Evolutionary conservation across 345 rosid genomes (phyloP).

Genomic region (Xanthoceras sorbifolium): DNA sequence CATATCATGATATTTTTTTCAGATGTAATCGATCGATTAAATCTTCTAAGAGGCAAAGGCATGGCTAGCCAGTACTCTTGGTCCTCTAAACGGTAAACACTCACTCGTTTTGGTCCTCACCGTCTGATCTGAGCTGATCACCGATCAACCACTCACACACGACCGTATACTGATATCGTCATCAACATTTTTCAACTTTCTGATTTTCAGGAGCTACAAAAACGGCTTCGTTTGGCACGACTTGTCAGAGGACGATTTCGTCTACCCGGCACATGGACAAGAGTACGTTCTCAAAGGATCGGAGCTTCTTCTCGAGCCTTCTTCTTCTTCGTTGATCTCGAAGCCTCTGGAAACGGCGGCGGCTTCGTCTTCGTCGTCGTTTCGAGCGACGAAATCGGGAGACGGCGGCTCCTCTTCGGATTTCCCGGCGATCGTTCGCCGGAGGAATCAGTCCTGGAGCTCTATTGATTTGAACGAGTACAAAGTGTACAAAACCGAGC

Average conservation of each 20-base stretch:
- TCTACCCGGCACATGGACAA: constrained; percentile 78
- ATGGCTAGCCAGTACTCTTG: constrained; percentile 90
- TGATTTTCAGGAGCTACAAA: constrained; percentile 71
- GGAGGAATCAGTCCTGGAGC: constrained; percentile 87
- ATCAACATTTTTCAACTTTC: background rate
- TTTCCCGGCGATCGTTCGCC: constrained; percentile 44
- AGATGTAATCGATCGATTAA: constrained; percentile 84
- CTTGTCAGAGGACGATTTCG: constrained; percentile 70
- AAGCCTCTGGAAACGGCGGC: constrained; percentile 45
- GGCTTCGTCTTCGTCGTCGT: constrained; percentile 55
- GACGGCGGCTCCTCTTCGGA: constrained; percentile 32
- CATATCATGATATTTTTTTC: constrained; percentile 28
- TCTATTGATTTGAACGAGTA: constrained; percentile 76
- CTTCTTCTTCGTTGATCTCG: constrained; percentile 38
- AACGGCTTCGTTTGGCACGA: constrained; percentile 98
- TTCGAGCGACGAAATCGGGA: constrained; percentile 40
- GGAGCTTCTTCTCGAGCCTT: constrained; percentile 62
- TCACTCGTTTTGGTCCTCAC: background rate
- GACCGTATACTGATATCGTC: background rate
- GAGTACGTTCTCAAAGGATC: constrained; percentile 97
- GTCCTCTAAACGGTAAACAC: constrained; percentile 86
- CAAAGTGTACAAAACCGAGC: constrained; percentile 70
- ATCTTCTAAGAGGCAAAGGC: constrained; percentile 82
- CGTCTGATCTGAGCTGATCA: constrained; percentile 12
- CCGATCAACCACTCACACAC: background rate